Evolutionary conservation across 2,329 filamentous ascomycete species (phyloP), one percentile per base, ranked within the genome.

Genomic region (Aspergillus tamarii): DNA sequence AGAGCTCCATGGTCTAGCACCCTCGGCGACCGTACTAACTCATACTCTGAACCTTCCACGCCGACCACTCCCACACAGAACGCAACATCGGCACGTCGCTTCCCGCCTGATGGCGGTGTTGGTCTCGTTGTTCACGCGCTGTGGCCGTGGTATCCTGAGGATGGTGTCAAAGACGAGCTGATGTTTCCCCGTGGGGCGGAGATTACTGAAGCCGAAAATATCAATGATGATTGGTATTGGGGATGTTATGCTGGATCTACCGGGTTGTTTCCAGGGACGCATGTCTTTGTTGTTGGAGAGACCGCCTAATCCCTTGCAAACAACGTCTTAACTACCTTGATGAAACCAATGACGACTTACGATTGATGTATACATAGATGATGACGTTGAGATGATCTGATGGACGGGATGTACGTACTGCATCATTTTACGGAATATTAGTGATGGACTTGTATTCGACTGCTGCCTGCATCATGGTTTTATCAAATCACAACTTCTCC

Each of bases 171-270:
- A 16, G 91, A 97, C 74, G 94, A 98, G 79, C 79, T 98, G 46
- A 78, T 89, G 66, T 97, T 98, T 70, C 94, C 94, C 0, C 89
- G 88, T 57, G 89, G 91, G 11, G 93, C 94, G 0, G 91, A 95
- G 77, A 86, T 98, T 16, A 84, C 85, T 8, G 94, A 98, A 80
- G 88, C 91, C 43, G 90, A 94, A 75, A 91, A 95, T 76, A 88
- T 96, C 55, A 97, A 97, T 75, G 91, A 90, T 21, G 93, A 97
- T 76, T 98, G 94, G 94, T 93, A 86, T 72, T 91, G 90, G 80
- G 94, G 94, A 0, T 88, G 88, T 32, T 97, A 96, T 82, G 93
- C 93, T 80, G 93, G 93, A 0, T 82, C 80, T 28, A 89, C 87
- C 70, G 94, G 93, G 0, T 72, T 97, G 67, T 96, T 97, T 74